These are phyloP conservation scores for Waltergamsia citrina DNA, from an alignment of 2,329 filamentous ascomycete species.

Conservation along the genomic window DNA sequence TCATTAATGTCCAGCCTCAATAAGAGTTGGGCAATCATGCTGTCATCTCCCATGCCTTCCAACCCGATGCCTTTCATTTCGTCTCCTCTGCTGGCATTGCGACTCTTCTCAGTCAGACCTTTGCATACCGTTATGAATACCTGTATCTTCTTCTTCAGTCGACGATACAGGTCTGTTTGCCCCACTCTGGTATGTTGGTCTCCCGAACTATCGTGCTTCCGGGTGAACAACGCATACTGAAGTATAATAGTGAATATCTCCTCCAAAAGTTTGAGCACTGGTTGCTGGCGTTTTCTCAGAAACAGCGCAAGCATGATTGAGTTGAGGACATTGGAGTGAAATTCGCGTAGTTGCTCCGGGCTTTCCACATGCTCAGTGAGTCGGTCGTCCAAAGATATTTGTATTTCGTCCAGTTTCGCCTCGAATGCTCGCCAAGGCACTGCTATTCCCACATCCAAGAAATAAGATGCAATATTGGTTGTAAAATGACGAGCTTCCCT, in stretches of 20 bases:
- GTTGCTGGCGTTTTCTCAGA: slow-evolving; percentile 64
- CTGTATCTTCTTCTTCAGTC: slow-evolving; percentile 62
- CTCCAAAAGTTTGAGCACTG: slow-evolving; percentile 63
- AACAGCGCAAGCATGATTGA: slow-evolving; percentile 66
- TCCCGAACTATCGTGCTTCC: too few relatives aligned
- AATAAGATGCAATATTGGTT: slow-evolving; percentile 61
- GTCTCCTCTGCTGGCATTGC: slow-evolving; percentile 12
- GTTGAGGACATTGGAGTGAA: slow-evolving; percentile 66
- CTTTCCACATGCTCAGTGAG: slow-evolving; percentile 27
- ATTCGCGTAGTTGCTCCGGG: slow-evolving; percentile 55
- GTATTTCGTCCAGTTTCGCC: slow-evolving; percentile 38
- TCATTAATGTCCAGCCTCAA: slow-evolving; percentile 61
- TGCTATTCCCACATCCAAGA: slow-evolving; percentile 69
- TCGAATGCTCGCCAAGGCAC: slow-evolving; percentile 67
- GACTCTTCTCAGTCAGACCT: slow-evolving; percentile 55
- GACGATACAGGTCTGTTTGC: slow-evolving; percentile 40
- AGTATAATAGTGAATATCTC: slow-evolving; percentile 68
- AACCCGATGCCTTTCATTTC: slow-evolving; percentile 21
- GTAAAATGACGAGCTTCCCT: slow-evolving; percentile 77
- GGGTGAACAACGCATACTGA: slow-evolving; percentile 48
- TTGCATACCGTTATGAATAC: slow-evolving; percentile 67
- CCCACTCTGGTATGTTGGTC: too few relatives aligned
- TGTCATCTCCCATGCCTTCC: slow-evolving; percentile 34
- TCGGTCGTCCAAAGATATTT: slow-evolving; percentile 5
- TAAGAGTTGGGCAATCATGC: slow-evolving; percentile 59